Evolutionary conservation across 1,284 basidiomycete species (phyloP), one percentile per base, ranked within the genome.

Genomic region (Heterobasidion irregulare): DNA sequence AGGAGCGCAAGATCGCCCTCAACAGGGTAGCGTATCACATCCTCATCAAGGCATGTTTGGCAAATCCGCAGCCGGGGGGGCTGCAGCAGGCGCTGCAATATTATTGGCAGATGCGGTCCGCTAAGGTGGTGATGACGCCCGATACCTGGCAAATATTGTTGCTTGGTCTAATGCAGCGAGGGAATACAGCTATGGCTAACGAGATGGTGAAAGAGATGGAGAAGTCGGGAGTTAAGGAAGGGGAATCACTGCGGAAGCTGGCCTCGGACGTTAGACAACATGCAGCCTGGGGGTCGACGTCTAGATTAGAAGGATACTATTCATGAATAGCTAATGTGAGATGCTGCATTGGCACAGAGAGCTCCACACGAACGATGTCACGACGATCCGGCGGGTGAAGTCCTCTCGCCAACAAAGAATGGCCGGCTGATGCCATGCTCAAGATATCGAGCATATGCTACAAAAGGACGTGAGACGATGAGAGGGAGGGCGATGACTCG

Each of bases 131-230:
- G 53, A 72, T 84, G 55, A 76, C 74, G 55, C 72, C 78, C 57
- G 82, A 85, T 66, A 89, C 89, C 52, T 94, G 87, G 82, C 83
- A 83, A 68, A 74, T 93, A 61, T 66, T 92, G 54, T 70, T 94
- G 58, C 71, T 72, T 8, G 86, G 85, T 36, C 64, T 94, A 60
- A 63, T 80, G 57, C 66, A 66, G 36, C 74, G 78, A 60, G 69
- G 72, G 51, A 78, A 82, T 58, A 84, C 82, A 80, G 69, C 62
- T 9, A 63, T 84, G 53, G 89, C 82, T 34, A 73, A 77, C 47
- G 76, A 77, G 65, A 68, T 92, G 51, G 75, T 85, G 44, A 66
- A 69, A 54, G 82, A 84, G 55, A 84, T 93, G 78, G 65, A 68
- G 50, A 64, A 62, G 56, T 70, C 70, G 36, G 68, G 67, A 46